A percentile compares a stretch with the other conserved stretches of the same genome.
Conservation (phyloP, 805 yeast species). For the Cyberlindnera japonica region DNA sequence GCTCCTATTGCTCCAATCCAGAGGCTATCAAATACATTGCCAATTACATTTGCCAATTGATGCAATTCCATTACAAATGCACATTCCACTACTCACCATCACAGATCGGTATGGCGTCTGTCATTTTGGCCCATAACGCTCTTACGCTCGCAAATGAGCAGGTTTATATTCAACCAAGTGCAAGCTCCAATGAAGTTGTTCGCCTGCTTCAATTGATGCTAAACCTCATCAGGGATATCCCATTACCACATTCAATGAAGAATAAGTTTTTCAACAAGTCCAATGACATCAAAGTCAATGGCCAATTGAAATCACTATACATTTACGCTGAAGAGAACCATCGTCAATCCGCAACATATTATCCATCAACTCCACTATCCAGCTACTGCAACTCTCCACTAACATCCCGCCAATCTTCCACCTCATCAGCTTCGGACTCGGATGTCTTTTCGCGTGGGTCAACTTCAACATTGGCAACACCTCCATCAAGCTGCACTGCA, state of each 20-base stretch:
- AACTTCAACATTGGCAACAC: constrained; percentile 16
- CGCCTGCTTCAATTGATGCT: constrained; percentile 23
- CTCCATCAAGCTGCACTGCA: constrained; percentile 19
- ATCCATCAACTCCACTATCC: constrained; percentile 23
- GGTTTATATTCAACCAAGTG: constrained; percentile 20
- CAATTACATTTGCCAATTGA: constrained; percentile 60
- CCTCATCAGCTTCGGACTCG: constrained; percentile 12
- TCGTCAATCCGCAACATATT: constrained; percentile 8
- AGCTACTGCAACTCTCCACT: constrained; percentile 12
- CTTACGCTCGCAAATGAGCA: constrained; percentile 33
- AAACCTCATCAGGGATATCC: constrained; percentile 15
- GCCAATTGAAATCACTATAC: constrained; percentile 13
- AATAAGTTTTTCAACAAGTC: constrained; percentile 39
- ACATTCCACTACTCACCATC: constrained; percentile 47
- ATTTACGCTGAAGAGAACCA: constrained; percentile 26
- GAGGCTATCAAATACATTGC: constrained; percentile 53
- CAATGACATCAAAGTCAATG: constrained; percentile 15
- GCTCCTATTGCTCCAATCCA: constrained; percentile 1
- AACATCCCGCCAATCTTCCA: constrained; percentile 20
- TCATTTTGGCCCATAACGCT: constrained; percentile 41
- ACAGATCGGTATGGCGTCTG: constrained; percentile 49
- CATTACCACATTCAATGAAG: constrained; percentile 41
- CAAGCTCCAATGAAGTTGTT: constrained; percentile 21
- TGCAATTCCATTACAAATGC: constrained; percentile 57
- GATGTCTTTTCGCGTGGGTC: constrained; percentile 20